phyloP scores from a whole-genome alignment of 108 stramenopile genomes.

The Halocafeteria seosinensis region DNA sequence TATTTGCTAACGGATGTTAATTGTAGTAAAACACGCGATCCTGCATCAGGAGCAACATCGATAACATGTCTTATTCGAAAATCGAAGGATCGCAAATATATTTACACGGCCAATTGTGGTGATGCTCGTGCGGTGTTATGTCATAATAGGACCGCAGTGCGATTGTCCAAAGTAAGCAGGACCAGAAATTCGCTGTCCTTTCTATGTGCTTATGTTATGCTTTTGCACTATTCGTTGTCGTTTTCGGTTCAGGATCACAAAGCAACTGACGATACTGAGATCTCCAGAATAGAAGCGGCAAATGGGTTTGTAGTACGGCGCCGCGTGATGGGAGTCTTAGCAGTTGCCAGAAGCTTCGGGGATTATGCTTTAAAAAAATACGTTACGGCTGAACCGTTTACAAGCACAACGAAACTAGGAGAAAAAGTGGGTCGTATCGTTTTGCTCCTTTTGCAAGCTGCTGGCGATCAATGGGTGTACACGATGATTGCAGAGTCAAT shows the following conservation, averaged over 20 bases:
- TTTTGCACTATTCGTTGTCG: too few relatives aligned
- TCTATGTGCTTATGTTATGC: too few relatives aligned
- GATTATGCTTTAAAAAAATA: slow-evolving; percentile 30
- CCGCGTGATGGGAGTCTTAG: slow-evolving; percentile 41
- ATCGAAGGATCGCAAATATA: slow-evolving; percentile 2
- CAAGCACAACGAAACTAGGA: not conserved
- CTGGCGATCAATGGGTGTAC: too few relatives aligned
- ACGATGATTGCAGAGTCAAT: not conserved
- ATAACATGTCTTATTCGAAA: slow-evolving; percentile 56
- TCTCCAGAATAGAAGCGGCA: slow-evolving; percentile 24
- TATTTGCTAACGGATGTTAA: slow-evolving; percentile 76
- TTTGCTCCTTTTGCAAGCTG: too few relatives aligned
- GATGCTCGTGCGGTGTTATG: slow-evolving; percentile 73
- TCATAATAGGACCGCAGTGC: slow-evolving; percentile 16
- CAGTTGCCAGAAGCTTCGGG: slow-evolving; percentile 38
- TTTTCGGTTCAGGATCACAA: slow-evolving; percentile 45
- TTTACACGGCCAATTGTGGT: slow-evolving; percentile 79
- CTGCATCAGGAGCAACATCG: slow-evolving; percentile 74
- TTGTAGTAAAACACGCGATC: slow-evolving; percentile 42
- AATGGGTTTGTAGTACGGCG: slow-evolving; percentile 36
- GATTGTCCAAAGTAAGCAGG: slow-evolving; percentile 22
- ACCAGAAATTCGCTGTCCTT: too few relatives aligned
- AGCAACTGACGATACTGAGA: slow-evolving; percentile 24
- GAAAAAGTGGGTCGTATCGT: too few relatives aligned
- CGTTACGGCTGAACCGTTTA: slow-evolving; percentile 5